A percentile compares a stretch with the other conserved stretches of the same genome.
Evolutionary conservation across 2,329 filamentous ascomycete species (phyloP).

Genomic region (Cercospora brassicicola): DNA sequence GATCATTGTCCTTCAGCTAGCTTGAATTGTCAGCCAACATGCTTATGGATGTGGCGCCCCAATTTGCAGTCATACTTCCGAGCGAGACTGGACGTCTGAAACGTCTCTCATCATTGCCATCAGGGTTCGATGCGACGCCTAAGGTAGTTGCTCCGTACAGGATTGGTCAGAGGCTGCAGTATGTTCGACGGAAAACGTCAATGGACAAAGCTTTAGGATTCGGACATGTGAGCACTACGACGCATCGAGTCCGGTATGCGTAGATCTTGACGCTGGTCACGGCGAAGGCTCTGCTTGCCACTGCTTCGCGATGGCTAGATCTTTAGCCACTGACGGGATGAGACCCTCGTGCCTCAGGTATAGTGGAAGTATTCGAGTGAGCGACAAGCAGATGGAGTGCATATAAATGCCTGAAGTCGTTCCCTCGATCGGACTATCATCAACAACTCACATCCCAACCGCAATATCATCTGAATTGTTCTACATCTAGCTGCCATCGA

Average conservation of each 20-base stretch:
- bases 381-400: neutral
- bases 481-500: neutral
- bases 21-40: neutral
- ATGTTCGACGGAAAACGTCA: slow-evolving; percentile 7
- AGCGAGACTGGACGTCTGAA: slow-evolving; percentile 2
- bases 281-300: neutral
- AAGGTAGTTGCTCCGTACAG: neutral
- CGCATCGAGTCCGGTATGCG: slow-evolving; percentile 11
- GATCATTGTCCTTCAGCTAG: slow-evolving; percentile 13
- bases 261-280: neutral
- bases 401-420: neutral
- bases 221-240: neutral
- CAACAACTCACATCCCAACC: neutral
- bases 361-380: neutral
- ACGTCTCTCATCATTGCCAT: slow-evolving; percentile 1
- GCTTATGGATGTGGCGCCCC: slow-evolving; percentile 11
- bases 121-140: neutral
- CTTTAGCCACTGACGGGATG: slow-evolving; percentile 5
- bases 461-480: neutral
- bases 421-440: neutral
- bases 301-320: neutral
- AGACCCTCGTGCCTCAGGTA: neutral
- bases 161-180: slow-evolving; percentile 10
- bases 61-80: slow-evolving; percentile 7
- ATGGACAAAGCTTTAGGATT: slow-evolving; percentile 7